Evolutionary conservation across 2,329 filamentous ascomycete species (phyloP).

Genomic region (Claviceps paspali): DNA sequence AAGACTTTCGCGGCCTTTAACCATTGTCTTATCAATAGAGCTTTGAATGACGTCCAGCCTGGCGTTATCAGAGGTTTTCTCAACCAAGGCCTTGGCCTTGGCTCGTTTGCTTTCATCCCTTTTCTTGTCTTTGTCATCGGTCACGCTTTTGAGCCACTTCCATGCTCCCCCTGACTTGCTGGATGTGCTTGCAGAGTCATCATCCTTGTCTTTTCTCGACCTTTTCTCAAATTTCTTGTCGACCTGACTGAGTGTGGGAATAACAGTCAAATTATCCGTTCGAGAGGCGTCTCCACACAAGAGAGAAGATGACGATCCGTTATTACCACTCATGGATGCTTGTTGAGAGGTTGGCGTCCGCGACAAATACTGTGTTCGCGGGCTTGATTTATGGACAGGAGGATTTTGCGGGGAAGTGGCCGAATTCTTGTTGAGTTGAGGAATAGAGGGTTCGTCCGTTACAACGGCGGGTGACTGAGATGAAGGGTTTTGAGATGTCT

Average conservation of each 20-base stretch:
- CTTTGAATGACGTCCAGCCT: slow-evolving; percentile 76
- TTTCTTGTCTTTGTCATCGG: slow-evolving; percentile 48
- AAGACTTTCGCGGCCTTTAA: slow-evolving; percentile 64
- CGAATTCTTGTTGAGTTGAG: slow-evolving; percentile 4
- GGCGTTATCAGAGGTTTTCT: slow-evolving; percentile 59
- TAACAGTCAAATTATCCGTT: slow-evolving; percentile 66
- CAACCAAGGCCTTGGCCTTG: slow-evolving; percentile 41
- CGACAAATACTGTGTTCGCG: slow-evolving; percentile 6
- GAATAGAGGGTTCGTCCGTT: slow-evolving; percentile 25
- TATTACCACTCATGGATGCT: slow-evolving; percentile 14
- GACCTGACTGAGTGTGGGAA: slow-evolving; percentile 54
- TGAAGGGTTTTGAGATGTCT: slow-evolving; percentile 15
- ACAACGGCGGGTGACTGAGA: slow-evolving; percentile 11
- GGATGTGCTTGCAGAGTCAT: slow-evolving; percentile 41
- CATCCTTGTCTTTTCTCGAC: slow-evolving; percentile 56
- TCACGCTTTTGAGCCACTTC: slow-evolving; percentile 69
- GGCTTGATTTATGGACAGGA: not conserved
- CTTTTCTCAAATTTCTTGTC: slow-evolving; percentile 64
- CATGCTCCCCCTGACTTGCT: slow-evolving; percentile 56
- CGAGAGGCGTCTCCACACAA: slow-evolving; percentile 51
- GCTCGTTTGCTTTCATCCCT: slow-evolving; percentile 50
- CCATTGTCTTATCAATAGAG: slow-evolving; percentile 57
- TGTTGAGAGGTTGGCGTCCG: slow-evolving; percentile 6
- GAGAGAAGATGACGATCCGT: slow-evolving; percentile 39
- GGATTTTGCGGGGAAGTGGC: not conserved